These are phyloP conservation scores for Hypholoma fasciculare DNA, from an alignment of 768 basidiomycete genomes.

Conservation along the genomic window DNA sequence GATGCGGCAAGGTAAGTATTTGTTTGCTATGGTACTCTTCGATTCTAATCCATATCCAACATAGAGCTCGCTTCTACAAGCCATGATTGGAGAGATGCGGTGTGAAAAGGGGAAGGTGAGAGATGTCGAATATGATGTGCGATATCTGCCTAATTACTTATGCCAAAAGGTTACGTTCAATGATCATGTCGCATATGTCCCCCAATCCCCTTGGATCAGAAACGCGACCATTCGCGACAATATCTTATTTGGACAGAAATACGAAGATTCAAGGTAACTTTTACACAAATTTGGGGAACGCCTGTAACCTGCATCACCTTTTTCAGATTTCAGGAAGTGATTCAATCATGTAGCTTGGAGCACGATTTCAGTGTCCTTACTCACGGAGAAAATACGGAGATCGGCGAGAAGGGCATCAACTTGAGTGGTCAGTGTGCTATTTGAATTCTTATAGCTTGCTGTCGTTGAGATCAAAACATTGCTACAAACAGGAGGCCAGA, in stretches of 20 bases:
- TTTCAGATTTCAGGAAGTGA: slow-evolving; percentile 52
- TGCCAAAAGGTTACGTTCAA: slow-evolving; percentile 45
- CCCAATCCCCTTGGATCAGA: slow-evolving; percentile 64
- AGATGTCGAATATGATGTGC: background rate
- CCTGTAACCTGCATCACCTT: background rate
- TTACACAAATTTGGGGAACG: background rate
- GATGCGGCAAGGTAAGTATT: slow-evolving; percentile 61
- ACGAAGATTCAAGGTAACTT: slow-evolving; percentile 53
- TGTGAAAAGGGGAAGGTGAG: slow-evolving; percentile 54
- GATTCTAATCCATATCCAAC: background rate
- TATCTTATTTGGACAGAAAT: slow-evolving; percentile 68
- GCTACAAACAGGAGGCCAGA: slow-evolving; percentile 32
- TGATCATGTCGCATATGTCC: slow-evolving; percentile 57
- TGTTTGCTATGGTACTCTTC: background rate
- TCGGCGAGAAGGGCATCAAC: slow-evolving; percentile 79
- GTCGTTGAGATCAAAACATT: background rate
- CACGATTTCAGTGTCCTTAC: slow-evolving; percentile 74
- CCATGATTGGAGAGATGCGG: slow-evolving; percentile 69
- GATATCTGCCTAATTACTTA: background rate
- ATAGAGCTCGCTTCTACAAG: slow-evolving; percentile 57
- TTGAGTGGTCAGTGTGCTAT: slow-evolving; percentile 46
- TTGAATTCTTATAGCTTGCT: background rate
- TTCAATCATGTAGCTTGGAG: slow-evolving; percentile 66
- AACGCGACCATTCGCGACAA: slow-evolving; percentile 74
- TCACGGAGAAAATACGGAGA: slow-evolving; percentile 67